Evolutionary conservation across 352 stramenopile genomes (phyloP).

Genomic region (Phytophthora palmivora): DNA sequence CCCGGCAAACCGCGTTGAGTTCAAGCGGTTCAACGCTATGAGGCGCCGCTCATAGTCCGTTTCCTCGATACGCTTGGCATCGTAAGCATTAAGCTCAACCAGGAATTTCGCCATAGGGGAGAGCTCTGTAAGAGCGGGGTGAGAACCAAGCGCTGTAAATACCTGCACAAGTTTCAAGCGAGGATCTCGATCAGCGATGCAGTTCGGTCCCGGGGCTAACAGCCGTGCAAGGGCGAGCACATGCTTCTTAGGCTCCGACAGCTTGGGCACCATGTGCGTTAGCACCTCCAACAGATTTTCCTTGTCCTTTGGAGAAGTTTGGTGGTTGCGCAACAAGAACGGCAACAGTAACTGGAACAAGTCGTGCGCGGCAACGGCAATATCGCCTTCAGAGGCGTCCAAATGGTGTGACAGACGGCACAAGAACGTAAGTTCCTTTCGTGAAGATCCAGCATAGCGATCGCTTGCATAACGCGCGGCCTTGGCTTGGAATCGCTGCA

Average conservation of each 20-base stretch:
- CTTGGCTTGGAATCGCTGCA: conserved; percentile 84
- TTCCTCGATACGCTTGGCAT: conserved; percentile 83
- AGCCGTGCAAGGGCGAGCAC: conserved; percentile 80
- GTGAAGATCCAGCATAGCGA: conserved; percentile 80
- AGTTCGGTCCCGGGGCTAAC: conserved; percentile 79
- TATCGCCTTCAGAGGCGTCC: conserved; percentile 40
- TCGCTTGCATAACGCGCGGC: conserved; percentile 77
- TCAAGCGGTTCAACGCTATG: conserved; percentile 74
- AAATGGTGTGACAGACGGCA: conserved; percentile 81
- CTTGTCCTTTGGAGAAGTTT: conserved; percentile 74
- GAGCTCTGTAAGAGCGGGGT: conserved; percentile 46
- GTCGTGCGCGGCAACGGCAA: conserved; percentile 59
- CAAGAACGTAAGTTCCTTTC: conserved; percentile 82
- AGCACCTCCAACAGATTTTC: conserved; percentile 86
- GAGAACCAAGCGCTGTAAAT: conserved; percentile 66
- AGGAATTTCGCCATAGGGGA: conserved; percentile 55
- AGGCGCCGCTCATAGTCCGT: conserved; percentile 86
- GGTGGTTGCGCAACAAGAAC: conserved; percentile 87
- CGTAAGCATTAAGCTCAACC: conserved; percentile 76
- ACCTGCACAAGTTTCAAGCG: conserved; percentile 74
- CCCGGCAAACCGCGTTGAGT: conserved; percentile 63
- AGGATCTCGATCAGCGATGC: conserved; percentile 62
- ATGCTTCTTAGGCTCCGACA: conserved; percentile 78
- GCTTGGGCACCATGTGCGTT: conserved; percentile 73
- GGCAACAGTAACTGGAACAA: conserved; percentile 88